Evolutionary conservation across 441 rosid species (phyloP).

Genomic region (Erodium chrysanthum): DNA sequence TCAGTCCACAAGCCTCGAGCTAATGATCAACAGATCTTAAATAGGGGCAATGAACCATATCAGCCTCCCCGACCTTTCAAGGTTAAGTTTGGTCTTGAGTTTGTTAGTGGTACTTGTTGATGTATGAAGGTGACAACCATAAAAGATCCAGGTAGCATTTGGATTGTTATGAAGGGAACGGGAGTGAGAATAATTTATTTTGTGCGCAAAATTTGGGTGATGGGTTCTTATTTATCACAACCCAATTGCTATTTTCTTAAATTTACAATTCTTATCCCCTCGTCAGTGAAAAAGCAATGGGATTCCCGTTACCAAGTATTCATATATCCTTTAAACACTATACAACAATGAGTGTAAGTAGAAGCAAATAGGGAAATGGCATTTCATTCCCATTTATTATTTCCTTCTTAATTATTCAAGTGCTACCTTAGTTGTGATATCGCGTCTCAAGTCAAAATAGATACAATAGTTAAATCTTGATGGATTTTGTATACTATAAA

Average conservation of each 20-base stretch:
- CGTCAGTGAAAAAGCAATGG: background rate
- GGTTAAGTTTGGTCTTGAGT: slow-evolving; percentile 32
- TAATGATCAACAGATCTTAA: slow-evolving; percentile 55
- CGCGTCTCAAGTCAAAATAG: background rate
- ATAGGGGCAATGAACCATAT: slow-evolving; percentile 67
- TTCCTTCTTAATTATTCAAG: background rate
- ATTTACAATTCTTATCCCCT: background rate
- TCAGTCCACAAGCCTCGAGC: slow-evolving; percentile 52
- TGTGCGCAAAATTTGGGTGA: background rate
- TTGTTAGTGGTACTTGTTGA: background rate
- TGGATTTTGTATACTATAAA: background rate
- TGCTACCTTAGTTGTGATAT: background rate
- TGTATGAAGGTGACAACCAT: slow-evolving; percentile 5
- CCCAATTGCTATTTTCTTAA: background rate
- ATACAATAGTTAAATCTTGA: background rate
- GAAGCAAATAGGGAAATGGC: background rate
- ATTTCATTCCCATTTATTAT: background rate
- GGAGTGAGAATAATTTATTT: background rate
- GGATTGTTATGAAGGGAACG: slow-evolving; percentile 12
- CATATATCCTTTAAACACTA: background rate
- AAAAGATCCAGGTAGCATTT: slow-evolving; percentile 1
- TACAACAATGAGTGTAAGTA: background rate
- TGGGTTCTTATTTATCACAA: background rate
- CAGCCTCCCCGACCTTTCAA: slow-evolving; percentile 96
- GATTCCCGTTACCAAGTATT: background rate